A percentile compares a stretch with the other conserved stretches of the same genome.
Evolutionary conservation across 2,329 filamentous ascomycete genomes (phyloP).

Genomic region (Aspergillus costaricaensis): DNA sequence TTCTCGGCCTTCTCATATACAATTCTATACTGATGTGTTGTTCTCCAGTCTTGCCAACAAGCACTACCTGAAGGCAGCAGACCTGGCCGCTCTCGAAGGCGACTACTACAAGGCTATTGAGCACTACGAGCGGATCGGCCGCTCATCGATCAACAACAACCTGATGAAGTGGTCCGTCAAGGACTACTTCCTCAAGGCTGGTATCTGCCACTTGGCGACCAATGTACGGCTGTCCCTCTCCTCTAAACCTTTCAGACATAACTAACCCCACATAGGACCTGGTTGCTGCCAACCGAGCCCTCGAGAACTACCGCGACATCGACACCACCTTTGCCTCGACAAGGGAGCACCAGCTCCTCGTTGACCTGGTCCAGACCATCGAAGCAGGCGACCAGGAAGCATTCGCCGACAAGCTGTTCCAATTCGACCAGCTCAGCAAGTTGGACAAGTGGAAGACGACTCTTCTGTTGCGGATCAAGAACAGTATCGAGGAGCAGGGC

Average conservation of each 20-base stretch:
- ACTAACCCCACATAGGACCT: conserved; percentile 56
- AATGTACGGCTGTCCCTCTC: conserved; percentile 37
- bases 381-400: conserved; percentile 77
- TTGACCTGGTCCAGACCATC: conserved; percentile 73
- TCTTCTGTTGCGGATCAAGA: conserved; percentile 79
- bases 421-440: conserved; percentile 90
- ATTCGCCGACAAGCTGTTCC: conserved; percentile 83
- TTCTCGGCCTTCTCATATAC: neutral
- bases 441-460: conserved; percentile 97
- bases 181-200: conserved; percentile 92
- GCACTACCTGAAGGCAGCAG: conserved; percentile 87
- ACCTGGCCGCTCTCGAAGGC: conserved; percentile 75
- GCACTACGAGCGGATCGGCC: conserved; percentile 80
- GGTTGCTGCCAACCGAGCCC: conserved; percentile 74
- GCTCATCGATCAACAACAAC: conserved; percentile 79
- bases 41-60: conserved; percentile 78
- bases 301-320: conserved; percentile 79
- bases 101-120: conserved; percentile 84
- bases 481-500: conserved; percentile 70
- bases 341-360: conserved; percentile 78
- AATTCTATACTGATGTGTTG: neutral
- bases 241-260: neutral
- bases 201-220: conserved; percentile 82
- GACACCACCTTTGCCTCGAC: conserved; percentile 76
- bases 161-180: conserved; percentile 93